phyloP scores from a whole-genome alignment of 1,139 yeast genomes.

The Yamadazyma diddensiae region DNA sequence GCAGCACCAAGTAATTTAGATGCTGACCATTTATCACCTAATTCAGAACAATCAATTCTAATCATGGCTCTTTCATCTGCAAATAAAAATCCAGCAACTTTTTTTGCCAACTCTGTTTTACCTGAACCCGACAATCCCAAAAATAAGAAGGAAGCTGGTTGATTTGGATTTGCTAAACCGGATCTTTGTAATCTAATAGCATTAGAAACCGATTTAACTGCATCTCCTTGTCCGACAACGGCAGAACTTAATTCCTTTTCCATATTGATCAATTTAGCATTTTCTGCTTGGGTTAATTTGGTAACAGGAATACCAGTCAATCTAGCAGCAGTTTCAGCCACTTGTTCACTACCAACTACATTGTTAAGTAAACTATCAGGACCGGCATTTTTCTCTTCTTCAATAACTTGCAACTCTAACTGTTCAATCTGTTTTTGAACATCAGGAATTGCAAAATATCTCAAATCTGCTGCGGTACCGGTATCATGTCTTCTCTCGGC shows the following conservation, averaged over 20 bases:
- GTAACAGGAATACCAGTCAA: slow-evolving; percentile 98
- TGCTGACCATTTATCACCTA: slow-evolving; percentile 92
- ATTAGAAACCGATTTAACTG: slow-evolving; percentile 93
- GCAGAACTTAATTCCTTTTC: slow-evolving; percentile 76
- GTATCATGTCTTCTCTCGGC: slow-evolving; percentile 97
- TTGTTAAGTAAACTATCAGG: slow-evolving; percentile 71
- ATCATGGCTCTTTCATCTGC: slow-evolving; percentile 96
- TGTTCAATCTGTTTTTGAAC: slow-evolving; percentile 70
- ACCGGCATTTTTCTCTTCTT: slow-evolving; percentile 59
- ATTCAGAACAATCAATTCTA: slow-evolving; percentile 95
- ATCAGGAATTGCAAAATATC: slow-evolving; percentile 97
- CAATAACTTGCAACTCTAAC: slow-evolving; percentile 73
- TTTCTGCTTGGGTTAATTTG: slow-evolving; percentile 93
- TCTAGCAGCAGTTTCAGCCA: slow-evolving; percentile 96
- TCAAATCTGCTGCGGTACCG: slow-evolving; percentile 90
- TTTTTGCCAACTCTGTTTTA: slow-evolving; percentile 96
- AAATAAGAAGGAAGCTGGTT: slow-evolving; percentile 94
- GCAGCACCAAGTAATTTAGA: slow-evolving; percentile 96
- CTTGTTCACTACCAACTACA: slow-evolving; percentile 89
- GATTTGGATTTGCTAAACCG: slow-evolving; percentile 94
- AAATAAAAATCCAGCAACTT: slow-evolving; percentile 90
- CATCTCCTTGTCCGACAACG: slow-evolving; percentile 96
- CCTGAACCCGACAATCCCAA: slow-evolving; percentile 97
- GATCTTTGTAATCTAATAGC: slow-evolving; percentile 92
- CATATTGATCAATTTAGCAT: slow-evolving; percentile 89